Evolutionary conservation across 768 basidiomycete genomes (phyloP).

Genomic region (Rhizopogon sp.): DNA sequence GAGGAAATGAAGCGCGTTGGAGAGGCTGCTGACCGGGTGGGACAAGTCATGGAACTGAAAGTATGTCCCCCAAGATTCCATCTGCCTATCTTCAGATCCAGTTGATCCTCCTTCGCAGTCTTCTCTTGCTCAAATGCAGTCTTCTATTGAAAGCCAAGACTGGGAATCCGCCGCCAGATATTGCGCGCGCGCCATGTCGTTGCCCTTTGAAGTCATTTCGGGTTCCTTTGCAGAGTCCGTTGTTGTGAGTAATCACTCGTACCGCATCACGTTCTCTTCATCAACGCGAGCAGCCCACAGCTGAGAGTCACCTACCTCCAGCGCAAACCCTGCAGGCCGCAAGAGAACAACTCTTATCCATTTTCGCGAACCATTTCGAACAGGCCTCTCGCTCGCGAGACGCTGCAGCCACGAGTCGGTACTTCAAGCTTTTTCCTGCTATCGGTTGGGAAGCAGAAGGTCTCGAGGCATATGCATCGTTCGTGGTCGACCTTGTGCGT

Average conservation of each 20-base stretch:
- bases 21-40: constrained; percentile 87
- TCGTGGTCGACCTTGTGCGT: constrained; percentile 87
- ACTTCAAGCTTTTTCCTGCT: constrained; percentile 95
- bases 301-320: constrained; percentile 83
- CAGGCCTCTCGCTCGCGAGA: constrained; percentile 78
- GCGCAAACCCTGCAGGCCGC: constrained; percentile 74
- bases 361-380: constrained; percentile 79
- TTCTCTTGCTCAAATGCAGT: constrained; percentile 52
- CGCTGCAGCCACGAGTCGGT: constrained; percentile 83
- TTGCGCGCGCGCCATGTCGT: constrained; percentile 85
- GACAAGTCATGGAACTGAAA: constrained; percentile 94
- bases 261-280: background rate
- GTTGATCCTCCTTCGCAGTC: constrained; percentile 41
- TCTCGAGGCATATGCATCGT: constrained; percentile 85
- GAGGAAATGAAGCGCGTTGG: constrained; percentile 90
- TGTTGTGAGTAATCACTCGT: constrained; percentile 55
- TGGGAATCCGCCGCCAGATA: constrained; percentile 95
- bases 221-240: constrained; percentile 83
- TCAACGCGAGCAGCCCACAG: constrained; percentile 63
- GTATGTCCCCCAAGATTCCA: constrained; percentile 33
- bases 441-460: constrained; percentile 95
- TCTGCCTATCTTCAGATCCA: constrained; percentile 28
- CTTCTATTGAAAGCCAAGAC: constrained; percentile 73
- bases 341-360: constrained; percentile 65
- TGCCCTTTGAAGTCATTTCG: constrained; percentile 71